Evolutionary conservation across 1,284 basidiomycete genomes (phyloP), one percentile per base, ranked within the genome.

Genomic region (Volvariella volvacea): DNA sequence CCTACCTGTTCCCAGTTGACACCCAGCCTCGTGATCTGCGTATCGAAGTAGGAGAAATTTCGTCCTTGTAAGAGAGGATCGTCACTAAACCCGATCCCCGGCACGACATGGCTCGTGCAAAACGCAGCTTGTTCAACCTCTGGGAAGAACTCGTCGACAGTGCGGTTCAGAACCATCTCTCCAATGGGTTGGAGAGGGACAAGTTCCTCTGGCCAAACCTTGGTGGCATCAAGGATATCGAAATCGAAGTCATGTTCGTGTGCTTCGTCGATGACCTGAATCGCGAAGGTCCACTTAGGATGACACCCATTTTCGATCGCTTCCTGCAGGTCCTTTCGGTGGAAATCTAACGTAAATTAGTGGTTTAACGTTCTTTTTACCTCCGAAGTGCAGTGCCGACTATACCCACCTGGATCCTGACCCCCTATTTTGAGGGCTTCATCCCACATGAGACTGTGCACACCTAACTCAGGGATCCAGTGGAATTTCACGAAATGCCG

Each of bases 401-500:
- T 22, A 31, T 17, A 49, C 66, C 39, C 50, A 78, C 76, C 81
- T 43, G 84, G 83, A 59, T 88, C 84, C 56, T 87, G 87, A 1
- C 89, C 88, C n/a, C 59, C 59, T 39, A 92, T 74, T 60, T 92
- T 92, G 47, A 92, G 67, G 0, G 86, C 86, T 55, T 92, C 90
- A 49, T 92, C 89, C 88, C 90, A 92, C 9, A 83, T 67, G n/a
- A 92, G 64, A 47, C 79, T 85, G 57, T 92, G 86, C 3, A 85
- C 82, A 16, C 90, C 89, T 15, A 90, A 74, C 58, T 88, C 81
- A 0, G 88, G 87, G 31, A 78, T 76, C 70, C 79, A 88, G 61
- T 92, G 88, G 63, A 90, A 92, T 62, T 92, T 92, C 62, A 91
- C 89, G 53, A 91, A 92, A 48, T 74, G 72, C 1, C 79, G 74